Percentiles rank a stretch among this genome's conserved stretches.
Evolutionary conservation across 495 filamentous ascomycete species (phyloP).

Genomic region (Annulohypoxylon maeteangense): DNA sequence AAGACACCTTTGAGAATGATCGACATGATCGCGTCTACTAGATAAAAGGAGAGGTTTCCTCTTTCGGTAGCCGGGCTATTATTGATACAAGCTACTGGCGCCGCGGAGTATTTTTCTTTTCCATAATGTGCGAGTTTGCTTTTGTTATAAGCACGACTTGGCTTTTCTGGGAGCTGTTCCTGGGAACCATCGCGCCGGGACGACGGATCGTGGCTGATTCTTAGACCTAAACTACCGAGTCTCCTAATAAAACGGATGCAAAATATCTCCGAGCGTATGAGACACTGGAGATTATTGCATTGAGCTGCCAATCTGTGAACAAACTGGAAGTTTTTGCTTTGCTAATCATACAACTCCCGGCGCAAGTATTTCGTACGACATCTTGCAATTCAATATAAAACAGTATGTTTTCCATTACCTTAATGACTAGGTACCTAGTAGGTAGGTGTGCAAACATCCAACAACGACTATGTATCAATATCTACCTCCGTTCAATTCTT

Average conservation of each 20-base stretch:
- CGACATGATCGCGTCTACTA: slow-evolving; percentile 16
- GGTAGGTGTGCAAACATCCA: too few relatives aligned
- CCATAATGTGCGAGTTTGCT: background rate
- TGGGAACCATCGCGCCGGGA: background rate
- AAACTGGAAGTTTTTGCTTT: background rate
- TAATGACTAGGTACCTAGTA: too few relatives aligned
- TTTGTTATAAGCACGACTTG: slow-evolving; percentile 4
- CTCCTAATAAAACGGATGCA: background rate
- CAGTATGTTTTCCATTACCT: too few relatives aligned
- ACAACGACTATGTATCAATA: too few relatives aligned
- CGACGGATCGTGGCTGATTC: background rate
- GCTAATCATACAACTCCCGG: background rate
- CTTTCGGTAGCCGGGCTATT: slow-evolving; percentile 3
- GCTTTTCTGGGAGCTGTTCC: background rate
- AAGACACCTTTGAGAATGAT: slow-evolving; percentile 38
- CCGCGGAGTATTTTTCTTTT: background rate
- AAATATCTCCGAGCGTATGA: background rate
- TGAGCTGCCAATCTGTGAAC: background rate
- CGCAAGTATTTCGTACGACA: background rate
- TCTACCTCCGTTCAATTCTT: background rate
- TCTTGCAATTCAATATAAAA: too few relatives aligned
- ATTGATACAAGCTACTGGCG: background rate
- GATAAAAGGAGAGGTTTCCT: slow-evolving; percentile 26
- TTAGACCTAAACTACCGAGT: background rate
- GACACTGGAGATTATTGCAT: background rate